phyloP scores from a whole-genome alignment of 2,329 filamentous ascomycete species.

The Talaromyces albobiverticillius region DNA sequence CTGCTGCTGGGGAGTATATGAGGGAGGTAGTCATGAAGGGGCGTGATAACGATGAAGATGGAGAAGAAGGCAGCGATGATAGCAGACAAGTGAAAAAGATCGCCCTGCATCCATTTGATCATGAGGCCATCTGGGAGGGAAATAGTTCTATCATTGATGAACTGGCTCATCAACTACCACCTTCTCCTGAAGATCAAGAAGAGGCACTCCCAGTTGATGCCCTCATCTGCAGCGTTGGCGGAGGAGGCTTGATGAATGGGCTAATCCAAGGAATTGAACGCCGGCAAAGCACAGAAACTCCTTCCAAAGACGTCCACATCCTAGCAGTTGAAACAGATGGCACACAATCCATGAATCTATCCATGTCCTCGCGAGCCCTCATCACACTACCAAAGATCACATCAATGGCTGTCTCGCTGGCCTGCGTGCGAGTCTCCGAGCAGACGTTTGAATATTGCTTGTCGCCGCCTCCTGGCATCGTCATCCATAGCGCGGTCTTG shows the following conservation, averaged over 20 bases:
- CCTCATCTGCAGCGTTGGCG: constrained; percentile 75
- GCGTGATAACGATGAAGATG: constrained; percentile 7
- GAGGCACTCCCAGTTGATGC: constrained; percentile 55
- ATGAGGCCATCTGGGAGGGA: constrained; percentile 46
- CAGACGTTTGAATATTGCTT: constrained; percentile 65
- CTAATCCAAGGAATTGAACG: constrained; percentile 66
- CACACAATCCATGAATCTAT: constrained; percentile 66
- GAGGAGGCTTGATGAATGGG: constrained; percentile 76
- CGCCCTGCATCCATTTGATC: constrained; percentile 45
- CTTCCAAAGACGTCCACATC: constrained; percentile 47
- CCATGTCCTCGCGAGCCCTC: constrained; percentile 53
- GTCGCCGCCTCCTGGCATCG: constrained; percentile 41
- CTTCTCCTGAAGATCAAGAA: constrained; percentile 16
- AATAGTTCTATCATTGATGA: constrained; percentile 46
- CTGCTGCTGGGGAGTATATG: constrained; percentile 67
- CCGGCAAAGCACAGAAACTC: constrained; percentile 12
- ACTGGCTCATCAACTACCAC: constrained; percentile 39
- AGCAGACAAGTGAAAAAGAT: constrained; percentile 34
- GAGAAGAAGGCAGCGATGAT: constrained; percentile 6
- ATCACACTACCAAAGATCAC: constrained; percentile 69
- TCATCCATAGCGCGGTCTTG: constrained; percentile 62
- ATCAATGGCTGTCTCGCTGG: constrained; percentile 70
- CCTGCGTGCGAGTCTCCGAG: constrained; percentile 67
- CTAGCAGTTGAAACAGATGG: constrained; percentile 74
- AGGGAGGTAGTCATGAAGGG: constrained; percentile 48